Base-by-base conservation (phyloP, 768 basidiomycete genomes). In the Agrocybe pediades region DNA sequence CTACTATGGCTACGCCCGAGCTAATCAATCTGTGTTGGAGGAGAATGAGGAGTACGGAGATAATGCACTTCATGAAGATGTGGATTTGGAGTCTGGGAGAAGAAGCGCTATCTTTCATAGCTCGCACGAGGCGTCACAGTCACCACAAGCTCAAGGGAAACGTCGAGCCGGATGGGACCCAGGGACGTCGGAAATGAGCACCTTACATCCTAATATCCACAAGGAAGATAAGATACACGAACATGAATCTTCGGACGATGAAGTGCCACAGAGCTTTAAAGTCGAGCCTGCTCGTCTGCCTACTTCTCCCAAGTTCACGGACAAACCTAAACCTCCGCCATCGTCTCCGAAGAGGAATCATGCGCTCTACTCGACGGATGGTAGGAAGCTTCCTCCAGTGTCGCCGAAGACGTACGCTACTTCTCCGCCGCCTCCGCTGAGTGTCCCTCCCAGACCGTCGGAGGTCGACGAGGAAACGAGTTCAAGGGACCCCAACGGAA, bases 211-310 rank as follows among this genome's bases (percentile, higher is more conserved):
- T 46, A 91, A 90, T 69, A 87, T 86, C 60, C 87, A 82, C 62
- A 75, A 79, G 60, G 81, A 86, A 63, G 88, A 89, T 69, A 76
- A 71, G 64, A 74, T 76, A 23, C 78, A 85, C 53, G 78, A 78
- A 50, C 73, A 79, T 44, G 85, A 88, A 46, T 79, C 80, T 24
- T 88, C 87, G 7, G 91, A 93, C 60, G 91, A 88, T 51, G 92
- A 93, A 66, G 90, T 89, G 2, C 92, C 92, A 0, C 86, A 88
- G 64, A 89, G 87, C 65, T 88, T 93, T 62, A 87, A 92, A 82
- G 86, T 93, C 59, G 91, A 94, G 69, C 83, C 88, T 40, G 67
- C 80, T n/a, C 79, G 71, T 53, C 70, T 72, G 53, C 55, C 55
- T 19, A 53, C 62, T 50, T 63, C 71, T 17, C 50, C 68, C 36